Conservation (phyloP, 2,329 filamentous ascomycete genomes). For the Shiraia sp. region DNA sequence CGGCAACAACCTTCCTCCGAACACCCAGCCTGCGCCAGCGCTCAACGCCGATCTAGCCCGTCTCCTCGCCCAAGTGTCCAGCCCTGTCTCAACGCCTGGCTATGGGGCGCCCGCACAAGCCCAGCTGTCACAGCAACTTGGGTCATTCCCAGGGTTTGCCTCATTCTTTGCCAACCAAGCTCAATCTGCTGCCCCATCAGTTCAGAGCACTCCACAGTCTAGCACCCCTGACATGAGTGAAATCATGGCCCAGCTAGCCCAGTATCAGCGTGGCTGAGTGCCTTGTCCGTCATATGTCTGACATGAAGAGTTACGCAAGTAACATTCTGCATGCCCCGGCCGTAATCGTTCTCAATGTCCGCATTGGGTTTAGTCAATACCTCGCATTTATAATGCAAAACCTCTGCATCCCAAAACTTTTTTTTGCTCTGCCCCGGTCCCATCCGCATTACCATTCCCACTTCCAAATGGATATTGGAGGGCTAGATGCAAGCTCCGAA, state of each 20-base stretch:
- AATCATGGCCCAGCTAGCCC: slow-evolving; percentile 74
- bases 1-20: slow-evolving; percentile 40
- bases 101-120: slow-evolving; percentile 22
- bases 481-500: too few species aligned
- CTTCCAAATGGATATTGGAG: too few species aligned
- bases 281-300: neutral
- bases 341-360: neutral
- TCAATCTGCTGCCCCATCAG: slow-evolving; percentile 31
- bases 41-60: slow-evolving; percentile 45
- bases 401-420: too few species aligned
- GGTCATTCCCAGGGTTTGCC: slow-evolving; percentile 36
- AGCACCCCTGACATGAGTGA: slow-evolving; percentile 62
- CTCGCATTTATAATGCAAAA: too few species aligned
- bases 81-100: slow-evolving; percentile 29
- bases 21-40: slow-evolving; percentile 44
- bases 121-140: slow-evolving; percentile 32
- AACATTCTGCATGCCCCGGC: neutral
- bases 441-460: too few species aligned
- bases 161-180: slow-evolving; percentile 30
- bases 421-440: too few species aligned
- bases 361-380: too few species aligned
- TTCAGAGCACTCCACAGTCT: slow-evolving; percentile 33
- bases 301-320: neutral
- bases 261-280: slow-evolving; percentile 57
- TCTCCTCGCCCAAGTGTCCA: slow-evolving; percentile 40